Evolutionary conservation across 306 rosid species (phyloP), one percentile per base, ranked within the genome.

Genomic region (barrel medic (Medicago truncatula)): DNA sequence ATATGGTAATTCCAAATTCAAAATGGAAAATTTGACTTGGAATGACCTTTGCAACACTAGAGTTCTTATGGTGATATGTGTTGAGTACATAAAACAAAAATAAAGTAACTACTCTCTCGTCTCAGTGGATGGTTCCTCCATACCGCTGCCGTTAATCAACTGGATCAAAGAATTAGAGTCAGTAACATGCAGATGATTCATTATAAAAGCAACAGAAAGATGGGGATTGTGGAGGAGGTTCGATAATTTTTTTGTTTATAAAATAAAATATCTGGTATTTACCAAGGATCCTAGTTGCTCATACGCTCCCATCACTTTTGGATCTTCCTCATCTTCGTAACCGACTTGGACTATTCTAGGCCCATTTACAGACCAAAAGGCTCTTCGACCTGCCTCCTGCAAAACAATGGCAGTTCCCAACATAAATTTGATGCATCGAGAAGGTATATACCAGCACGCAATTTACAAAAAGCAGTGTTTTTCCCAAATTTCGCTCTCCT

Each of bases 251-350:
- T 52, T 14, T 17, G 25, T 77, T 54, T 12, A 58, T 38, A 63
- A 54, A 57, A 14, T 12, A 23, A 59, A 65, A 40, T 20, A 14
- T 47, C 28, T 47, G 31, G n/a, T 67, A 39, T 85, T 67, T 90
- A 91, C 98, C 94, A 90, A 81, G 82, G 98, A 90, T 47, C 98
- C 98, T 63, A 94, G 84, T 84, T 88, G 93, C 84, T 94, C 98
- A 38, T 75, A 94, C 18, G 98, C 96, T 81, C 76, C 97, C 97
- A 92, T 86, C 17, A 83, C 98, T 88, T 87, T 94, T 1, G 95
- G 91, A 86, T 92, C 88, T 88, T 92, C 79, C 85, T 92, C 97
- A 0, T 90, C 95, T 87, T 92, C 98, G 52, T 91, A 92, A 25
- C 98, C 98, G 13, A 90, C 67, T 87, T 94, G 95, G 65, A 92